Evolutionary conservation across 805 yeast species (phyloP).

Genomic region (Nakazawaea pomicola): DNA sequence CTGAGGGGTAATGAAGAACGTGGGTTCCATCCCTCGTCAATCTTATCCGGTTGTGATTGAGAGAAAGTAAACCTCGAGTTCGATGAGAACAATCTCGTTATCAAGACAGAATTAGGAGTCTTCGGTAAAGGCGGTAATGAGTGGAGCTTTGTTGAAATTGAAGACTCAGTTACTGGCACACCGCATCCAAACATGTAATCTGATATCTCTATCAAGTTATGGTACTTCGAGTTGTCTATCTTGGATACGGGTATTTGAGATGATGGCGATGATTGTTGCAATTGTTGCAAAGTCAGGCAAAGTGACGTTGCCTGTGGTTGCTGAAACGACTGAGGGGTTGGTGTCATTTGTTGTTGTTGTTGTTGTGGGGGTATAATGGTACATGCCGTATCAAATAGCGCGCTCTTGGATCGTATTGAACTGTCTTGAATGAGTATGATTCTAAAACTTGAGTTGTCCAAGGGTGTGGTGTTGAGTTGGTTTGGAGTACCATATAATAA

Average conservation of each 20-base stretch:
- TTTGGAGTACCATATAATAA: conserved; percentile 38
- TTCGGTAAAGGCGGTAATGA: conserved; percentile 36
- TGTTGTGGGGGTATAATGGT: not conserved
- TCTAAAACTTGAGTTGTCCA: conserved; percentile 32
- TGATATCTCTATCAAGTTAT: conserved; percentile 39
- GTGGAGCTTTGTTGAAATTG: conserved; percentile 42
- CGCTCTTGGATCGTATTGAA: conserved; percentile 42
- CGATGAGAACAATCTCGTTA: conserved; percentile 39
- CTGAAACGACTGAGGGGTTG: too few relatives aligned
- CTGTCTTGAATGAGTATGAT: conserved; percentile 49
- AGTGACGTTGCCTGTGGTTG: not conserved
- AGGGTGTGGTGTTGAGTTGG: conserved; percentile 22
- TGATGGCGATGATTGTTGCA: conserved; percentile 13
- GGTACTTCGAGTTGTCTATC: conserved; percentile 29
- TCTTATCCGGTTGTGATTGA: conserved; percentile 1
- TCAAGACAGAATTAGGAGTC: conserved; percentile 33
- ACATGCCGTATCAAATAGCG: conserved; percentile 41
- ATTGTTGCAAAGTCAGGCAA: conserved; percentile 2
- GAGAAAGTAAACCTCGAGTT: conserved; percentile 23
- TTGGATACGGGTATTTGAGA: not conserved
- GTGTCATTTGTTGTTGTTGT: not conserved
- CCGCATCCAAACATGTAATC: conserved; percentile 57
- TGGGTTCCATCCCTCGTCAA: conserved; percentile 36
- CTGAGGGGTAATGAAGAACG: conserved; percentile 32
- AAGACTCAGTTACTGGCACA: conserved; percentile 41